phyloP scores from a whole-genome alignment of 2,329 filamentous ascomycete genomes.

The Talaromyces marneffei region DNA sequence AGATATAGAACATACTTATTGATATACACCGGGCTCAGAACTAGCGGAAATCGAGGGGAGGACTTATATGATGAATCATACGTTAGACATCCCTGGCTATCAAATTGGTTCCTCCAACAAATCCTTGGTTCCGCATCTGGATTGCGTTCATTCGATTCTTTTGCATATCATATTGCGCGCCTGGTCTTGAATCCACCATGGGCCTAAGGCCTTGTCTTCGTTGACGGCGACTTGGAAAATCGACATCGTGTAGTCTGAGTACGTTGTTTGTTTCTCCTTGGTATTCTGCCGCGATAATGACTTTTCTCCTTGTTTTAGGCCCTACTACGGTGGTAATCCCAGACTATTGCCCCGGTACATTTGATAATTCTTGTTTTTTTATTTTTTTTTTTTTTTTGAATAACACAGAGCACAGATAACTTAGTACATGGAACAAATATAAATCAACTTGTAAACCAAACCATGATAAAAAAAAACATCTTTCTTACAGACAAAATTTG shows the following conservation, averaged over 20 bases:
- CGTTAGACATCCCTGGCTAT: neutral
- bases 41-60: neutral
- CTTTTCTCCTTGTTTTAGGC: too few species aligned
- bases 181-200: neutral
- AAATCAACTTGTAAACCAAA: too few species aligned
- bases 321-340: too few species aligned
- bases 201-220: neutral
- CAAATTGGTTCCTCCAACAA: neutral
- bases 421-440: too few species aligned
- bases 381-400: too few species aligned
- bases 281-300: neutral
- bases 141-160: neutral
- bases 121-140: neutral
- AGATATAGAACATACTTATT: neutral
- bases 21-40: too few species aligned
- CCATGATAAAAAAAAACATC: neutral
- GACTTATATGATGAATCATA: neutral
- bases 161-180: too few species aligned
- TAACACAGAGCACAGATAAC: too few species aligned
- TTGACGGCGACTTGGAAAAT: neutral
- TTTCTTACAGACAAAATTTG: neutral
- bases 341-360: too few species aligned
- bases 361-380: neutral
- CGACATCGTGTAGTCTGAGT: neutral
- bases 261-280: neutral